These are phyloP conservation scores for Sindora glabra DNA, from an alignment of 306 rosid genomes.

Conservation along the genomic window DNA sequence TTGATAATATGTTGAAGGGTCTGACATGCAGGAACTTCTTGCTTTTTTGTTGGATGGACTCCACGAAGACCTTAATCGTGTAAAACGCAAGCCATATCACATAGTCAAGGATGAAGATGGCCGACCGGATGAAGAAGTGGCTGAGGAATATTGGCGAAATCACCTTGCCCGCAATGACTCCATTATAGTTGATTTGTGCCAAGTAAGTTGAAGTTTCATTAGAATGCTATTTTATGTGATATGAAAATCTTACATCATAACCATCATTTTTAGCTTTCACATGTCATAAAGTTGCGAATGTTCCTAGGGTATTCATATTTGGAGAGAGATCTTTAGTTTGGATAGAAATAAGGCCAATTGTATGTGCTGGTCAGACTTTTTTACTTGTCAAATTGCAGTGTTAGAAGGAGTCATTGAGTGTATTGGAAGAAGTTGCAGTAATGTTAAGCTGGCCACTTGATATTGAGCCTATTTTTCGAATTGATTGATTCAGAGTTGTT, in stretches of 20 bases:
- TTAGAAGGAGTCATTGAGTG: not conserved
- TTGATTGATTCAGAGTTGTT: not conserved
- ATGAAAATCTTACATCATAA: not conserved
- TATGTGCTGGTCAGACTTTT: not conserved
- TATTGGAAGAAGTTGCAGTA: conserved; percentile 4
- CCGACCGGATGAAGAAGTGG: conserved; percentile 65
- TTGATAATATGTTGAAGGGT: conserved; percentile 20
- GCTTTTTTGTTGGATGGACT: conserved; percentile 91
- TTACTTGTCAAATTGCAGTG: conserved; percentile 10
- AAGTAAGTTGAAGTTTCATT: conserved; percentile 29
- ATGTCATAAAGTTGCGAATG: not conserved
- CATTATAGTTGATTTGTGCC: conserved; percentile 66
- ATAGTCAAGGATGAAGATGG: conserved; percentile 78
- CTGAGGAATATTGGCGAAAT: conserved; percentile 80
- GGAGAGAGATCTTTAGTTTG: not conserved
- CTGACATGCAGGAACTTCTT: conserved; percentile 65
- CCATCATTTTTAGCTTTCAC: not conserved
- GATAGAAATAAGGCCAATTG: not conserved
- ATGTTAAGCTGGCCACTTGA: not conserved
- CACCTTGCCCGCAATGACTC: conserved; percentile 85
- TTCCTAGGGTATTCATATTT: not conserved
- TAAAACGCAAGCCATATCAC: conserved; percentile 66
- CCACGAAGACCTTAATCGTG: conserved; percentile 88
- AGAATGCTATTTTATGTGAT: not conserved
- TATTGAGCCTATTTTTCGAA: not conserved